Conservation (phyloP, 371 early-diverging fungal genomes). For the Zancudomyces culisetae region DNA sequence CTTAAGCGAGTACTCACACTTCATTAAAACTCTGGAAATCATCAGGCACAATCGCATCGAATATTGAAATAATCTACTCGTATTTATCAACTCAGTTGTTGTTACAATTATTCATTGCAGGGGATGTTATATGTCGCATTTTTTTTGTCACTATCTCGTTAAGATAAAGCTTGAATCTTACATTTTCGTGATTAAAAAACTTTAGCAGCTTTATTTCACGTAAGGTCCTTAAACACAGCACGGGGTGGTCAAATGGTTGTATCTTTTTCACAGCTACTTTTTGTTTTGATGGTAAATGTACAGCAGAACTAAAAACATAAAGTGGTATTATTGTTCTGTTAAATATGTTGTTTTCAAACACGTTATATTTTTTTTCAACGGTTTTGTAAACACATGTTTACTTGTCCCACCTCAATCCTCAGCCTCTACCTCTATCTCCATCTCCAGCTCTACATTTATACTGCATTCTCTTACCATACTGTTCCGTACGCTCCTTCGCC, state of each 20-base stretch:
- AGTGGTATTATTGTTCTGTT: neutral
- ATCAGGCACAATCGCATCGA: constrained; percentile 5
- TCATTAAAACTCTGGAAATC: constrained; percentile 4
- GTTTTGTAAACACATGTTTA: no score
- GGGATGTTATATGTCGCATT: no score
- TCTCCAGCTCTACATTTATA: neutral
- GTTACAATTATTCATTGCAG: neutral
- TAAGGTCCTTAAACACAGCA: constrained; percentile 64
- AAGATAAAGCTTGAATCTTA: constrained; percentile 9
- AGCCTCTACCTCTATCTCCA: neutral
- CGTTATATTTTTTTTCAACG: neutral
- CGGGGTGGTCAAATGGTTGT: constrained; percentile 60
- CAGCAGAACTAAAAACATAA: constrained; percentile 68
- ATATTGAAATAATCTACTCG: constrained; percentile 5
- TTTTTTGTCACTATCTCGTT: no score
- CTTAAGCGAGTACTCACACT: no score
- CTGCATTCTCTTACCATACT: constrained; percentile 16
- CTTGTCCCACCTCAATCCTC: no score
- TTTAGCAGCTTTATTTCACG: constrained; percentile 74
- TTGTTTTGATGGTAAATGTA: constrained; percentile 47
- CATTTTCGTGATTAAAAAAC: constrained; percentile 70
- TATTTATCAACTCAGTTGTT: constrained; percentile 4
- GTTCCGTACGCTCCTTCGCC: constrained; percentile 27
- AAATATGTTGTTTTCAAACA: neutral
- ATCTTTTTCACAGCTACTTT: constrained; percentile 84